Percentiles rank a stretch among this genome's conserved stretches.
Conservation (phyloP, 768 basidiomycete genomes). For the Russula abietina region DNA sequence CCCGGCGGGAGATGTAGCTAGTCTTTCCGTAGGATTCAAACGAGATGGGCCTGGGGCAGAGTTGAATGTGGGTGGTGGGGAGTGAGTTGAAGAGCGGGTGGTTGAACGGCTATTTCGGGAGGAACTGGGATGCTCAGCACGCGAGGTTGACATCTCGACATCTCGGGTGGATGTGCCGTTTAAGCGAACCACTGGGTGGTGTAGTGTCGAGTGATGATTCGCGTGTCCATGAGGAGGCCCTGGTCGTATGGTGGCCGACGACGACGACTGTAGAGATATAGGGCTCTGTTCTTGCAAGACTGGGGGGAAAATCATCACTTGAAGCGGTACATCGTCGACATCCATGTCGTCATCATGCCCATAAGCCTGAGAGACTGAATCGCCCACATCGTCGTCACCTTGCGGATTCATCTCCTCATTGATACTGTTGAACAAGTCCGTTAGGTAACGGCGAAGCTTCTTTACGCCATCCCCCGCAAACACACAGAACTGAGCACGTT, state of each 20-base stretch:
- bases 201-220: slow-evolving; percentile 5
- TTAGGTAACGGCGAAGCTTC: slow-evolving; percentile 74
- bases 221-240: slow-evolving; percentile 11
- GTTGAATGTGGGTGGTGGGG: slow-evolving; percentile 30
- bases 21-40: slow-evolving; percentile 41
- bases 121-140: slow-evolving; percentile 30
- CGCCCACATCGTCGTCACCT: slow-evolving; percentile 48
- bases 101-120: slow-evolving; percentile 28
- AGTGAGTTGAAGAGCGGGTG: slow-evolving; percentile 21
- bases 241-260: slow-evolving; percentile 1
- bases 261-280: background rate
- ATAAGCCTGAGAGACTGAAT: slow-evolving; percentile 44
- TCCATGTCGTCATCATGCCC: slow-evolving; percentile 33
- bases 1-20: slow-evolving; percentile 49
- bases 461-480: slow-evolving; percentile 90
- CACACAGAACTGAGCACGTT: slow-evolving; percentile 89
- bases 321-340: slow-evolving; percentile 30
- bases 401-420: slow-evolving; percentile 50
- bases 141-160: slow-evolving; percentile 33
- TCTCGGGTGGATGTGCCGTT: slow-evolving; percentile 34
- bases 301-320: slow-evolving; percentile 27
- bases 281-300: slow-evolving; percentile 7
- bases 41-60: slow-evolving; percentile 34
- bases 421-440: slow-evolving; percentile 67
- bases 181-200: slow-evolving; percentile 1